Evolutionary conservation across 2,329 filamentous ascomycete species (phyloP).

Genomic region (Fusarium kyushuense): DNA sequence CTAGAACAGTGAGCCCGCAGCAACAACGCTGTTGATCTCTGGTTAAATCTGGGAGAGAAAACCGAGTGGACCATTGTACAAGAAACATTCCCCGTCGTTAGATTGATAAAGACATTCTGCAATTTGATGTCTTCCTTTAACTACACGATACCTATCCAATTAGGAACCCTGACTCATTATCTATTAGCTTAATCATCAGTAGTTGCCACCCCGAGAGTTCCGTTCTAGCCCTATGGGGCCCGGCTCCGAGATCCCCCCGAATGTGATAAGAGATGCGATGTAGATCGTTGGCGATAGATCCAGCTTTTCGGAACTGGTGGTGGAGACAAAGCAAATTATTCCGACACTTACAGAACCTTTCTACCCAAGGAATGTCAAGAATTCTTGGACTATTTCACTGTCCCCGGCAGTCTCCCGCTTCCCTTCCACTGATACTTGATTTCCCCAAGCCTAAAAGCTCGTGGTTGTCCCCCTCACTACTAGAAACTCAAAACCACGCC

Average conservation of each 20-base stretch:
- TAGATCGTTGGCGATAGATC: background rate
- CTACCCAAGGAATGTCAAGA: background rate
- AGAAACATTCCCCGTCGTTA: background rate
- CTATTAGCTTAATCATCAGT: background rate
- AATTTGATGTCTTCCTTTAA: background rate
- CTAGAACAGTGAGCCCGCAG: background rate
- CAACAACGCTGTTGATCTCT: background rate
- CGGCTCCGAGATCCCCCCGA: background rate
- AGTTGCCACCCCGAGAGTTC: background rate
- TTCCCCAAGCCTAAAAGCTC: background rate
- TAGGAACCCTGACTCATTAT: fast-evolving
- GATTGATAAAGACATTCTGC: background rate
- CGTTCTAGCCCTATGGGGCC: background rate
- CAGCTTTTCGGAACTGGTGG: background rate
- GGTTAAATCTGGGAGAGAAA: background rate
- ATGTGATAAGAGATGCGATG: background rate
- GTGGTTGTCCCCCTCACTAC: background rate
- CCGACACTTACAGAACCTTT: background rate
- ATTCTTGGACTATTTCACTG: background rate
- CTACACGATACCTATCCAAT: background rate
- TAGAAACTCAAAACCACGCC: background rate
- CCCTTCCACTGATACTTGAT: background rate
- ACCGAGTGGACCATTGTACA: background rate
- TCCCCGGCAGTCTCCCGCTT: background rate
- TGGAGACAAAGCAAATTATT: background rate